phyloP scores from a whole-genome alignment of 805 yeast genomes.

The Millerozyma miso region DNA sequence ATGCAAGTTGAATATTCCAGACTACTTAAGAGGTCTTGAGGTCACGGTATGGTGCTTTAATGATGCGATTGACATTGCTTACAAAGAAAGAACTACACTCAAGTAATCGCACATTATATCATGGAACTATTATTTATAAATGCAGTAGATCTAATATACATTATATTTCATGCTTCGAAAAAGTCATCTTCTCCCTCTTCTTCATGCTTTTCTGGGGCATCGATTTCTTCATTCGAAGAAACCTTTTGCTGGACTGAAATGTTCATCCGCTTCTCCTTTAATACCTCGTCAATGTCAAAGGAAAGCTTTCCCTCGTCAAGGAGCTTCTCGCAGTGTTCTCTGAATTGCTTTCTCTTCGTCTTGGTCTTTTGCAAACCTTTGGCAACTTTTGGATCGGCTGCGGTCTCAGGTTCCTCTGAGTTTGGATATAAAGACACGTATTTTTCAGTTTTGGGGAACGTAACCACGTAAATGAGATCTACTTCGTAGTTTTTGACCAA shows the following conservation, averaged over 20 bases:
- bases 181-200: conserved; percentile 39
- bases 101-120: neutral
- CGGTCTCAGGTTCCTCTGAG: conserved; percentile 18
- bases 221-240: conserved; percentile 26
- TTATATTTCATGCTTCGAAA: conserved; percentile 30
- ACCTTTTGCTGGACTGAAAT: conserved; percentile 17
- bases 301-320: conserved; percentile 54
- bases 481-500: conserved; percentile 53
- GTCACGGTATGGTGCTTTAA: conserved; percentile 51
- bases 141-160: conserved; percentile 8
- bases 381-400: conserved; percentile 32
- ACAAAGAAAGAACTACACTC: conserved; percentile 12
- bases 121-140: conserved; percentile 1
- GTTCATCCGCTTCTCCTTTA: conserved; percentile 34
- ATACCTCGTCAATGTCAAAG: conserved; percentile 43
- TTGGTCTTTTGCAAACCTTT: conserved; percentile 41
- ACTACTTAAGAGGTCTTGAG: conserved; percentile 41
- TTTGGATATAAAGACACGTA: conserved; percentile 65
- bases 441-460: conserved; percentile 76
- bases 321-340: conserved; percentile 47
- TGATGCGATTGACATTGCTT: conserved; percentile 62
- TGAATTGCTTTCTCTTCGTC: conserved; percentile 39
- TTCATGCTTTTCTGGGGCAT: conserved; percentile 39
- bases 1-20: conserved; percentile 49
- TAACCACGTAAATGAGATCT: conserved; percentile 69